Conservation (phyloP, 129 eudicot species). For the Lactuca saligna region DNA sequence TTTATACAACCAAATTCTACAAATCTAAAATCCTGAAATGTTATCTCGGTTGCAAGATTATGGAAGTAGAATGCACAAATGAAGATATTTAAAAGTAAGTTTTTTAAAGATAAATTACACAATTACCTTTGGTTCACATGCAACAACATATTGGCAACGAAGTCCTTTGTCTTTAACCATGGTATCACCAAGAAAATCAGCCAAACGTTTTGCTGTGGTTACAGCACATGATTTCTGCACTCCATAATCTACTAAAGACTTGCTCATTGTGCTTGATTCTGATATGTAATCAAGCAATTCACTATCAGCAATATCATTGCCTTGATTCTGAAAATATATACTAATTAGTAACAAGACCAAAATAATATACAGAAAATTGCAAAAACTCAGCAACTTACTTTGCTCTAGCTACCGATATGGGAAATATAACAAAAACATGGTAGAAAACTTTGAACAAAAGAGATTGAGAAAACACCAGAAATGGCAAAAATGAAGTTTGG, state of each 20-base stretch:
- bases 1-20: slow-evolving; percentile 1
- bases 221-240: slow-evolving; percentile 97
- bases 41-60: neutral
- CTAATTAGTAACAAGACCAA: slow-evolving; percentile 13
- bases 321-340: slow-evolving; percentile 71
- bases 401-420: no score
- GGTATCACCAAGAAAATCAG: slow-evolving; percentile 95
- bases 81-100: slow-evolving; percentile 2
- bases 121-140: slow-evolving; percentile 95
- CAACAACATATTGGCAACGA: slow-evolving; percentile 91
- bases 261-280: slow-evolving; percentile 99
- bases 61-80: slow-evolving; percentile 3
- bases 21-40: neutral
- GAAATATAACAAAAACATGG: slow-evolving; percentile 1
- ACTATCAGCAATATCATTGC: slow-evolving; percentile 93
- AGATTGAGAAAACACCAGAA: no score
- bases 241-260: slow-evolving; percentile 95
- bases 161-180: slow-evolving; percentile 99
- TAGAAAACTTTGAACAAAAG: neutral
- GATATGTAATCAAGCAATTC: slow-evolving; percentile 94
- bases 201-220: slow-evolving; percentile 92
- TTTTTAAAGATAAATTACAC: slow-evolving; percentile 5
- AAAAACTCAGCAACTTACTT: no score
- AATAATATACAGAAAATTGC: neutral
- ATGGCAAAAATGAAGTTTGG: neutral